Conservation (phyloP, 305 asterid genomes). For the Stenogyne calaminthoides region DNA sequence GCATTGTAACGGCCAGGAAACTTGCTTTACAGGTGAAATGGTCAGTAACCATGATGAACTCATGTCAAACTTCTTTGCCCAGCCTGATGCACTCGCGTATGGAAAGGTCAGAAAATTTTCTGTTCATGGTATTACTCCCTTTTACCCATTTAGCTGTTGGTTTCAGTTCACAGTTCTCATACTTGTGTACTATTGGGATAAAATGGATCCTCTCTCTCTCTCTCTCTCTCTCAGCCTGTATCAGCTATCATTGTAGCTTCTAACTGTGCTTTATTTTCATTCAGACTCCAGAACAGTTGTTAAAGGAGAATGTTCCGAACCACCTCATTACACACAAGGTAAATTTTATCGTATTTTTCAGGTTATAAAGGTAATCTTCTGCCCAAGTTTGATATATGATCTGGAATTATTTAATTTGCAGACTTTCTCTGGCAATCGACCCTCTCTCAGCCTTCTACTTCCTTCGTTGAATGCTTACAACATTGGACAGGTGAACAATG, state of each 20-base stretch:
- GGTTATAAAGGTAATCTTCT: constrained; percentile 22
- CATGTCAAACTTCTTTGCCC: constrained; percentile 99
- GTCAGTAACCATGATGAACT: constrained; percentile 98
- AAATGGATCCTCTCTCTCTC: constrained; percentile 2
- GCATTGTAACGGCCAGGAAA: constrained; percentile 20
- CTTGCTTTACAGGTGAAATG: constrained; percentile 72
- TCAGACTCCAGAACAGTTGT: constrained; percentile 89
- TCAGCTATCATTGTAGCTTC: constrained; percentile 21
- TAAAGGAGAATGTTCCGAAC: constrained; percentile 72
- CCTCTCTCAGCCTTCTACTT: constrained; percentile 90
- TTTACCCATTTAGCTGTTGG: constrained; percentile 2
- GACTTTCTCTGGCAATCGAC: constrained; percentile 97
- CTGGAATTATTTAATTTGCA: constrained; percentile 42
- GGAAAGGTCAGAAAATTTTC: constrained; percentile 67
- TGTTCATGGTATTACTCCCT: constrained; percentile 1
- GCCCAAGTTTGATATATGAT: constrained; percentile 22
- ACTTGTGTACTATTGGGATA: background rate
- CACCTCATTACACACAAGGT: constrained; percentile 95
- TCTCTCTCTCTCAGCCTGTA: background rate
- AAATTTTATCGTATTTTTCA: constrained; percentile 29
- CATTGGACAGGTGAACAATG: constrained; percentile 74
- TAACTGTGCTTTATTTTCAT: constrained; percentile 36
- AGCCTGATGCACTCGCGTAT: constrained; percentile 98
- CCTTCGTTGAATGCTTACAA: constrained; percentile 91
- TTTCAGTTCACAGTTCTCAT: constrained; percentile 2